Percentiles rank a stretch among this genome's conserved stretches.
Conservation (phyloP, 768 basidiomycete species). For the Glaciozyma antarctica region DNA sequence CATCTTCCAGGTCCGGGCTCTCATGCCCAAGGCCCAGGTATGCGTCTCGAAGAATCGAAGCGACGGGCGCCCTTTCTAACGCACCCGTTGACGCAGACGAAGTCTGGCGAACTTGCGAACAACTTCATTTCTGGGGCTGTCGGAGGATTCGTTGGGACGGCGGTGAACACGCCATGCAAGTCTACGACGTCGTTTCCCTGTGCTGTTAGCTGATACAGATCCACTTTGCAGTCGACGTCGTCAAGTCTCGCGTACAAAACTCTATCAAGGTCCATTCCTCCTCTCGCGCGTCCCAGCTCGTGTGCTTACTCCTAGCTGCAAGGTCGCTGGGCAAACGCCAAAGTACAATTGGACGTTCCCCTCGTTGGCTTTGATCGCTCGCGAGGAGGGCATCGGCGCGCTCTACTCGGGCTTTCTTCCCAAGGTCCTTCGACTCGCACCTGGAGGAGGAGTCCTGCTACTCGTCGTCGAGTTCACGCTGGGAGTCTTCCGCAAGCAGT, state of each 20-base stretch:
- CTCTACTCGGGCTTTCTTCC: conserved; percentile 93
- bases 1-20: conserved; percentile 70
- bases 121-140: conserved; percentile 84
- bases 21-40: conserved; percentile 80
- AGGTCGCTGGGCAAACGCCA: conserved; percentile 59
- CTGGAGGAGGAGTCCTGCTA: conserved; percentile 86
- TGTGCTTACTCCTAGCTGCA: conserved; percentile 31
- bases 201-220: neutral
- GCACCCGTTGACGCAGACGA: conserved; percentile 49
- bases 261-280: conserved; percentile 30
- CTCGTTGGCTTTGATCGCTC: conserved; percentile 65
- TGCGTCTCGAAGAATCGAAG: conserved; percentile 26
- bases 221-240: conserved; percentile 54
- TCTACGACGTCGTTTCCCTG: neutral
- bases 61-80: neutral
- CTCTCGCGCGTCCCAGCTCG: neutral
- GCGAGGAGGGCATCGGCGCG: conserved; percentile 75
- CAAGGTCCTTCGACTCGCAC: conserved; percentile 88
- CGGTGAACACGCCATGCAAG: conserved; percentile 74
- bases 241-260: conserved; percentile 87
- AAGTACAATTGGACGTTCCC: conserved; percentile 97
- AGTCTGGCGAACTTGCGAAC: conserved; percentile 59
- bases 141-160: conserved; percentile 61
- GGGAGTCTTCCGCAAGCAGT: conserved; percentile 61
- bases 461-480: conserved; percentile 86